These are phyloP conservation scores for Jasminum sambac DNA, from an alignment of 257 asterid species.

Conservation along the genomic window DNA sequence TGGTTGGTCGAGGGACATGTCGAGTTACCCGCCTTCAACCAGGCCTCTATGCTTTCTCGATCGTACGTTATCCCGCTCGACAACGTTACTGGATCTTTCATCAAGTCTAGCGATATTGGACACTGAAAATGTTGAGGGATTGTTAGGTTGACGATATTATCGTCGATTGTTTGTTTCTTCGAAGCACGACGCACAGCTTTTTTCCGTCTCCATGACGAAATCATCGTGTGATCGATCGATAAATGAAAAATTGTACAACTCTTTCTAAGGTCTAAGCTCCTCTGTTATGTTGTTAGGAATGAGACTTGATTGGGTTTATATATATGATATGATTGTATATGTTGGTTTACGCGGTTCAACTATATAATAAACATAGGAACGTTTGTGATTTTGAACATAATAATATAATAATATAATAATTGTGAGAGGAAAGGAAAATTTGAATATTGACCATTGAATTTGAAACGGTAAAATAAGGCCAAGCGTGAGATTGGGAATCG, in stretches of 20 bases:
- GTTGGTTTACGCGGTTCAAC: conserved; percentile 30
- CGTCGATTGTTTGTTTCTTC: conserved; percentile 15
- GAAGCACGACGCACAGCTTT: conserved; percentile 28
- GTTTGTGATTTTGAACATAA: not conserved
- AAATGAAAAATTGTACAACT: too few species aligned
- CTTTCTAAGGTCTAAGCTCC: too few species aligned
- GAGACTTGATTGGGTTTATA: not conserved
- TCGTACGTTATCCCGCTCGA: conserved; percentile 62
- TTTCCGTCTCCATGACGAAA: conserved; percentile 38
- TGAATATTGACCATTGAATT: conserved; percentile 45
- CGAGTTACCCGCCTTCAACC: conserved; percentile 47
- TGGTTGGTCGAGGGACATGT: conserved; percentile 58
- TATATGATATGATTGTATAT: not conserved
- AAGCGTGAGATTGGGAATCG: not conserved
- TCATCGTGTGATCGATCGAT: conserved; percentile 18
- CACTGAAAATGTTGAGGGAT: conserved; percentile 39
- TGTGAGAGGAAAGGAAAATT: conserved; percentile 2
- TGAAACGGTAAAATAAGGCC: conserved; percentile 22
- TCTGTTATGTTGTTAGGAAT: not conserved
- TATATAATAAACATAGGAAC: conserved; percentile 6
- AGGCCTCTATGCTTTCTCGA: conserved; percentile 51
- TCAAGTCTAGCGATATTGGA: conserved; percentile 43
- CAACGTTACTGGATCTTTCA: conserved; percentile 69
- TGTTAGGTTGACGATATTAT: conserved; percentile 24
- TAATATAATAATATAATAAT: too few species aligned